These are phyloP conservation scores for Picea mariana DNA, from an alignment of 83 land plant species.

Conservation along the genomic window DNA sequence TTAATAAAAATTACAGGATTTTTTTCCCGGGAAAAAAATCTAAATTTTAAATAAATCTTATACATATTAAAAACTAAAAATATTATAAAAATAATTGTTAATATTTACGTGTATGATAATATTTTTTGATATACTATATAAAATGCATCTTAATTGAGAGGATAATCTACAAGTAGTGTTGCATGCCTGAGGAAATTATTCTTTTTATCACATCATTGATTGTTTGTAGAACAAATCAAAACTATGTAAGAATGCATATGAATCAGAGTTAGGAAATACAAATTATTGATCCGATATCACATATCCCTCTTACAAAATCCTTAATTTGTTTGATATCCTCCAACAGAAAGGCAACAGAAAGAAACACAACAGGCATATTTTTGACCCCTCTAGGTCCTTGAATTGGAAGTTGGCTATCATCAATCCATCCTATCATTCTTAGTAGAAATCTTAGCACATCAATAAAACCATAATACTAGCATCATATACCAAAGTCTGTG, in stretches of 20 bases:
- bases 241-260: background rate
- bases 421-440: conserved; percentile 20
- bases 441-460: conserved; percentile 31
- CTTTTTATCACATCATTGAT: background rate
- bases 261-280: too few species aligned
- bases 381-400: conserved; percentile 27
- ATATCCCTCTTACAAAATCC: conserved; percentile 28
- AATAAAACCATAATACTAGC: background rate
- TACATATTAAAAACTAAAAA: too few species aligned
- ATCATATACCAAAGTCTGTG: background rate
- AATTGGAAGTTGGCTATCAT: conserved; percentile 28
- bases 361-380: conserved; percentile 18
- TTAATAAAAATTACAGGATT: too few species aligned
- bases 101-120: too few species aligned
- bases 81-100: too few species aligned
- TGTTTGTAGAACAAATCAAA: background rate
- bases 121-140: too few species aligned
- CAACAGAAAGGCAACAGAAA: conserved; percentile 27
- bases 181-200: background rate
- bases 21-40: too few species aligned
- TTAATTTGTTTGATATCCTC: conserved; percentile 19
- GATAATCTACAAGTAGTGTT: background rate
- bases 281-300: too few species aligned
- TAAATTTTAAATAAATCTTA: too few species aligned
- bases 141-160: background rate